A percentile compares a stretch with the other conserved stretches of the same genome.
Evolutionary conservation across 2,329 filamentous ascomycete genomes (phyloP).

Genomic region (Pseudogymnoascus verrucosus): DNA sequence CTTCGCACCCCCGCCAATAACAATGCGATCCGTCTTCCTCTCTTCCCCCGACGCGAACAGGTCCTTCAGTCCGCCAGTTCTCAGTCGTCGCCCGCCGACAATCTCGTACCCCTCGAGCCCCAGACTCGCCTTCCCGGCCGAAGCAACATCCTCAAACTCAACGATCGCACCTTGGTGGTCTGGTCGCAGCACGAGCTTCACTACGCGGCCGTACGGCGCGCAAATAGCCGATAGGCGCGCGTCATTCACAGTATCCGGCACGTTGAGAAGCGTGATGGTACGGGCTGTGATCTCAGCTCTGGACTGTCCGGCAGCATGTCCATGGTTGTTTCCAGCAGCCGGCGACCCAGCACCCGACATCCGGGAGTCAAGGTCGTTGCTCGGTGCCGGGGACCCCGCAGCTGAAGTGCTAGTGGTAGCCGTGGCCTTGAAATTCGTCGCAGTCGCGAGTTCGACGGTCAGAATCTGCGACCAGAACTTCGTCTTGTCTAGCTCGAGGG

Average conservation of each 20-base stretch:
- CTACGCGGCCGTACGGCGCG: slow-evolving; percentile 60
- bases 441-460: slow-evolving; percentile 53
- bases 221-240: slow-evolving; percentile 68
- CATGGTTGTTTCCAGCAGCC: slow-evolving; percentile 20
- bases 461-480: slow-evolving; percentile 62
- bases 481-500: slow-evolving; percentile 60
- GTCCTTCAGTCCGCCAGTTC: slow-evolving; percentile 46
- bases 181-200: slow-evolving; percentile 71
- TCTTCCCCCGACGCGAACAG: slow-evolving; percentile 45
- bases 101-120: slow-evolving; percentile 49
- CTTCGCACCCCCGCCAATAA: slow-evolving; percentile 24
- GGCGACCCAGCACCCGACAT: slow-evolving; percentile 25
- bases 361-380: slow-evolving; percentile 26
- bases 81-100: slow-evolving; percentile 41
- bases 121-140: slow-evolving; percentile 65
- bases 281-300: slow-evolving; percentile 50
- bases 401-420: slow-evolving; percentile 36
- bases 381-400: slow-evolving; percentile 27
- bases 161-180: slow-evolving; percentile 79
- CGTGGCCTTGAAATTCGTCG: slow-evolving; percentile 47
- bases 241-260: slow-evolving; percentile 90
- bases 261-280: slow-evolving; percentile 72
- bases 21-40: slow-evolving; percentile 35
- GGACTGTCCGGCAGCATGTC: slow-evolving; percentile 30
- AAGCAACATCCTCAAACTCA: slow-evolving; percentile 61